Evolutionary conservation across 2,329 filamentous ascomycete species (phyloP), one percentile per base, ranked within the genome.

Genomic region (Phaeosphaeria sp.): DNA sequence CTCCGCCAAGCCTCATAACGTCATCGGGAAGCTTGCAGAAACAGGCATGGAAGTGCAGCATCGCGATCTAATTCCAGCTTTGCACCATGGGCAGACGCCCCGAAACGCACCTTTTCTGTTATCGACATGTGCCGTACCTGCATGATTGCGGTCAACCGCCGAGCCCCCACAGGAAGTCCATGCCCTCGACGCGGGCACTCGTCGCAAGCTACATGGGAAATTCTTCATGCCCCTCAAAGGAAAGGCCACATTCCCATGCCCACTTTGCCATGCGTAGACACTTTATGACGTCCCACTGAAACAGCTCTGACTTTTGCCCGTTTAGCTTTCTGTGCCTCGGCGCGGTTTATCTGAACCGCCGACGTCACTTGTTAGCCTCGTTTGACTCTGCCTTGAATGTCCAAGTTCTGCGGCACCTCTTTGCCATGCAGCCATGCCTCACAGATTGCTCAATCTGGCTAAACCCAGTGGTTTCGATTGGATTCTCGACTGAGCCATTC

Each of bases 1-100:
- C 11, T 20, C 46, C 50, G 60, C 64, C 61, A 68, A 72, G 65
- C 51, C 36, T 48, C 52, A 68, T 56, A 65, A 68, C 72, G 72
- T 75, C 72, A 75, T 66, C n/a, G 56, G 59, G 36, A 56, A 55
- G 47, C 55, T 55, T 49, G 52, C 56, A 47, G 50, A 47, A 60
- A 56, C 59, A 57, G 59, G 56, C 55, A 55, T 62, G 48, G 50
- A 57, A 36, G 53, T 41, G 22, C 61, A 62, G 57, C 55, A 69
- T 72, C 66, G 66, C 60, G 67, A 74, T 72, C 66, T 57, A 41
- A 55, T 54, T 30, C 50, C 47, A 55, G 27, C 21, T 46, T 21
- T 9, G 47, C 36, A 54, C 11, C 25, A 36, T 51, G 39, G 44
- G 30, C 21, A 54, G 44, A 27, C 21, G 22, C 49, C 55, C 66